Conservation (phyloP, 345 rosid species). For the Kandelia obovata region DNA sequence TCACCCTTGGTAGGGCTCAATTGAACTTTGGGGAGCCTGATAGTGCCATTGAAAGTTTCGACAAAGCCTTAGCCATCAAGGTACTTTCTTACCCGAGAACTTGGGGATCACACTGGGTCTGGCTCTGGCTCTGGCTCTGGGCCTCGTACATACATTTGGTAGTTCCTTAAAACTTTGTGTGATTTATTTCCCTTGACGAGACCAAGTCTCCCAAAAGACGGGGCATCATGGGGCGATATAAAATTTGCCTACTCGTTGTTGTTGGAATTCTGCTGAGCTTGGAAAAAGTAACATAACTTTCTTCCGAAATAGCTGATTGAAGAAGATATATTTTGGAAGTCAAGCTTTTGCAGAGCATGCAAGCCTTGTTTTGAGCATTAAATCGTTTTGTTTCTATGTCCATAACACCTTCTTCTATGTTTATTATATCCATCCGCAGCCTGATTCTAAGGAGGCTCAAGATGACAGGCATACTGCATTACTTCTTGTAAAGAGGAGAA, state of each 20-base stretch:
- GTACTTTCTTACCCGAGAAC: conserved; percentile 21
- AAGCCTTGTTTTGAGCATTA: not conserved
- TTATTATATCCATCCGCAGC: conserved; percentile 32
- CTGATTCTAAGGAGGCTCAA: conserved; percentile 49
- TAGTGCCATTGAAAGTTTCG: conserved; percentile 67
- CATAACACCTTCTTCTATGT: too few relatives aligned
- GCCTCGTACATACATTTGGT: too few relatives aligned
- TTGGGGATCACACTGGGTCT: not conserved
- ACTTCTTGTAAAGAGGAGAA: conserved; percentile 65
- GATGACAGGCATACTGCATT: conserved; percentile 54
- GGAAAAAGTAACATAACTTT: too few relatives aligned
- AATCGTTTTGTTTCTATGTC: not conserved
- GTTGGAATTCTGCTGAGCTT: not conserved
- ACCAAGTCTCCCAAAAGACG: not conserved
- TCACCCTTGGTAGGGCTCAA: conserved; percentile 93
- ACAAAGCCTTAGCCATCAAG: conserved; percentile 62
- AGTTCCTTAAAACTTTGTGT: not conserved
- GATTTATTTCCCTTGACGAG: not conserved
- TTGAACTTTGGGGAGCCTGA: conserved; percentile 93
- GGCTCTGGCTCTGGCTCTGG: not conserved
- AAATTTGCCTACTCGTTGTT: not conserved
- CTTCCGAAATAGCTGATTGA: not conserved
- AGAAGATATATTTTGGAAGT: too few relatives aligned
- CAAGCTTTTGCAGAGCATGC: too few relatives aligned
- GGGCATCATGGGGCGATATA: not conserved